Base-by-base conservation (phyloP, 164 flowering plant species). In the Berberis thunbergii region DNA sequence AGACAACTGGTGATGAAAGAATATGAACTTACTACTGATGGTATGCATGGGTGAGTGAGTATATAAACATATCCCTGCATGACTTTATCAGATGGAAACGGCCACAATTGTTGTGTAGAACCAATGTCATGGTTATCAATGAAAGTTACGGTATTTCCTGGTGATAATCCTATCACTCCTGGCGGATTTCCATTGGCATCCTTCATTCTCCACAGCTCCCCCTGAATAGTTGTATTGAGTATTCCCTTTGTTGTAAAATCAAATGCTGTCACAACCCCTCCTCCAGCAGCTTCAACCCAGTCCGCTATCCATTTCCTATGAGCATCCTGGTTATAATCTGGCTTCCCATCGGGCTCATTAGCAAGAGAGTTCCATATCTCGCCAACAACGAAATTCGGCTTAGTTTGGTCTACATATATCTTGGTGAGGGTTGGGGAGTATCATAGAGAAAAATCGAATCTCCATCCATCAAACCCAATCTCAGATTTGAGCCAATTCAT, bases 181-280 rank as follows among this genome's bases (percentile, higher is more conserved):
- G 96, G 77, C 1, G 96, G 84, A 3, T 69, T 74, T 45, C 90
- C 94, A 12, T 73, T 67, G 0, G 83, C 66, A 62, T 85, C 91
- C 70, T 69, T 86, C 75, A 88, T 43, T 63, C 91, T 59, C 82
- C 89, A 76, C 45, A 84, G 58, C 71, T 85, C 81, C 0, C 80
- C 86, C 57, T 76, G 42, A 59, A 91, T 84, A 0, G 96, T 96
- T 12, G 72, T 76, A 59, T 87, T 87, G 39, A 91, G 84, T 45
- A 88, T 74, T n/a, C 91, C 89, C 66, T 88, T 86, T 1, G 89
- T 86, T 1, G 97, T 85, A 59, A 91, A 88, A 74, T 91, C 97
- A 67, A 90, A 82, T 0, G 91, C 89, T 0, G 78, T 73, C 4
- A 81, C 74, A 40, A 46, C 69, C 7, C n/a, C n/a, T 4, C 88